These are phyloP conservation scores for Neocatenulostroma microsporum DNA, from an alignment of 2,329 filamentous ascomycete species.

Conservation along the genomic window DNA sequence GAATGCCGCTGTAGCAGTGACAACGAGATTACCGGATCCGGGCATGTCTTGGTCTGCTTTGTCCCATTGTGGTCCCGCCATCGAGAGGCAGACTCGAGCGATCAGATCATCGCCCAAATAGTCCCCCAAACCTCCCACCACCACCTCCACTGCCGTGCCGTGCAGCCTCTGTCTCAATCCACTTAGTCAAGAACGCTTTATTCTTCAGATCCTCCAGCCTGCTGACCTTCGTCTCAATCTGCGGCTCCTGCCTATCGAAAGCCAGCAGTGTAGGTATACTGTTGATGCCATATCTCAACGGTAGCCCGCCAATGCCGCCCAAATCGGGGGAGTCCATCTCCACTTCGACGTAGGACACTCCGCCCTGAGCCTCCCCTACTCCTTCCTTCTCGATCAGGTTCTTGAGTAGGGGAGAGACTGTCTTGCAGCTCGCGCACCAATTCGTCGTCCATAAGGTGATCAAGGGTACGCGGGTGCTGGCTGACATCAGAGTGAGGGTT, in stretches of 20 bases:
- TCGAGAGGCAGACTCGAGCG: too few relatives aligned
- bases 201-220: constrained; percentile 40
- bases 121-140: constrained; percentile 34
- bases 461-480: constrained; percentile 37
- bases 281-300: constrained; percentile 38
- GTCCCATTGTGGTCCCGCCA: too few relatives aligned
- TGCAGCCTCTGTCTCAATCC: constrained; percentile 42
- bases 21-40: too few relatives aligned
- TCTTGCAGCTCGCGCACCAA: constrained; percentile 40
- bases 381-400: constrained; percentile 37
- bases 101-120: constrained; percentile 26
- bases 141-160: constrained; percentile 40
- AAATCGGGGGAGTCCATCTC: constrained; percentile 41
- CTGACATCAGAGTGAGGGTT: constrained; percentile 41
- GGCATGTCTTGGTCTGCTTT: too few relatives aligned
- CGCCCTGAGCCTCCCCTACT: constrained; percentile 38
- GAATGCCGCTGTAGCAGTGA: too few relatives aligned
- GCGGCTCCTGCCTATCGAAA: constrained; percentile 44
- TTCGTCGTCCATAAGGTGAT: constrained; percentile 46
- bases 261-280: constrained; percentile 44
- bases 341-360: constrained; percentile 42
- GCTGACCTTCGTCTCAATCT: constrained; percentile 40
- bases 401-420: constrained; percentile 36
- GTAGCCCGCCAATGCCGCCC: constrained; percentile 30
- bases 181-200: constrained; percentile 37